Evolutionary conservation across 345 rosid genomes (phyloP), one percentile per base, ranked within the genome.

Genomic region (Capsella bursapastoris): DNA sequence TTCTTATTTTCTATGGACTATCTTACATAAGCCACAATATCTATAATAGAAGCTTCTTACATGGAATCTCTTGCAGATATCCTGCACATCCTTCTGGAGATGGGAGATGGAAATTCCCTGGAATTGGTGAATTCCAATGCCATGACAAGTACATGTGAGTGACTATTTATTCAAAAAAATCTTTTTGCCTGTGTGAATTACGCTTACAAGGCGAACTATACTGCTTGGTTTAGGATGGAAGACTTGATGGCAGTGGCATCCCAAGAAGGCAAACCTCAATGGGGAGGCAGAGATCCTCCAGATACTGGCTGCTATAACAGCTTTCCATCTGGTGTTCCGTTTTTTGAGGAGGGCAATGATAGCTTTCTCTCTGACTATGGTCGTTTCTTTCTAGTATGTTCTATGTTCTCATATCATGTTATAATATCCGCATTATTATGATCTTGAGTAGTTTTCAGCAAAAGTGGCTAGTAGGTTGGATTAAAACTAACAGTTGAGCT

Each of bases 41-140:
- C 74, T 37, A 14, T 34, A 35, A 59, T 47, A 58, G 59, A 34
- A 44, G 66, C 60, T 69, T 77, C 71, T 67, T 44, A 69, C 66
- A 57, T 34, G 25, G 51, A n/a, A 29, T 52, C 59, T 37, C 57
- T 49, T 83, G 64, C 83, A 87, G 89, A 79, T 87, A 87, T 78
- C 91, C 89, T 75, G 81, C 91, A 56, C 91, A 85, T 82, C 91
- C 91, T 70, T 74, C 73, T 45, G 86, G 86, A 60, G 87, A 85
- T 75, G 89, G 86, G 61, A 85, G 89, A 78, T 87, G 91, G 91
- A 79, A 79, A 68, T 87, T 87, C 74, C 89, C 89, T 75, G 91
- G 91, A 65, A 87, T 85, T 41, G 91, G 91, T 81, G 91, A 87
- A 87, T 87, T 87, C 43, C 91, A 87, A 57, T 87, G 91, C 65